Base-by-base conservation (phyloP, 2,329 filamentous ascomycete genomes). In the Polychaeton citri region DNA sequence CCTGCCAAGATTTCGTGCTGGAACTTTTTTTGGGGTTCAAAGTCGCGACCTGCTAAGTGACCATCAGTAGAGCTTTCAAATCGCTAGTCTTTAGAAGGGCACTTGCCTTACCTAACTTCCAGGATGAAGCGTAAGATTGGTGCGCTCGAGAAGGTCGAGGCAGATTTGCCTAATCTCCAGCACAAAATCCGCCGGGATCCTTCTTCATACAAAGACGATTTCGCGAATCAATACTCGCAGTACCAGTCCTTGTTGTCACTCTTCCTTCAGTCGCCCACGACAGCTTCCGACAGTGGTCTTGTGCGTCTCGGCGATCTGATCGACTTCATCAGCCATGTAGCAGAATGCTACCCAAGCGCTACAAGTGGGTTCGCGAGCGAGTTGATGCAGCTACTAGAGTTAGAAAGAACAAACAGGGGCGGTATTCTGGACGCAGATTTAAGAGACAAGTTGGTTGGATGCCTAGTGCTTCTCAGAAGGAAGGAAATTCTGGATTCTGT, bases 131-230 rank as follows among this genome's bases (percentile, higher is more conserved):
- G 86, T 59, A 92, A 90, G 65, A 73, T 94, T 40, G 84, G 82
- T 38, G 87, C 87, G 42, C 76, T 95, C 60, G 87, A 95, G 64
- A 95, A 95, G 71, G 77, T 94, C 49, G 87, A 95, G 56, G 87
- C 86, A 21, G 85, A 93, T 61, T 68, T 92, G 72, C 78, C 85
- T 44, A 90, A 81, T 61, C 66, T 95, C 35, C 86, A 93, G 57
- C 84, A 93, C 67, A 94, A 93, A 65, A 86, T 94, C 54, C 75
- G 81, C 45, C 74, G 79, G 58, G 87, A 95, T 62, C 85, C 87
- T 32, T 74, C 77, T 71, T 92, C 86, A 3, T 96, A 96, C 61
- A 74, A 79, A 42, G 83, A 92, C 47, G 88, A 95, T 54, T 94
- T 94, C 53, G 63, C 78, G 45, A 79, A 80, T 52, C 84, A 95